Percentiles rank a stretch among this genome's conserved stretches.
Conservation (phyloP, 2,329 filamentous ascomycete genomes). For the Stylonectria norvegica region DNA sequence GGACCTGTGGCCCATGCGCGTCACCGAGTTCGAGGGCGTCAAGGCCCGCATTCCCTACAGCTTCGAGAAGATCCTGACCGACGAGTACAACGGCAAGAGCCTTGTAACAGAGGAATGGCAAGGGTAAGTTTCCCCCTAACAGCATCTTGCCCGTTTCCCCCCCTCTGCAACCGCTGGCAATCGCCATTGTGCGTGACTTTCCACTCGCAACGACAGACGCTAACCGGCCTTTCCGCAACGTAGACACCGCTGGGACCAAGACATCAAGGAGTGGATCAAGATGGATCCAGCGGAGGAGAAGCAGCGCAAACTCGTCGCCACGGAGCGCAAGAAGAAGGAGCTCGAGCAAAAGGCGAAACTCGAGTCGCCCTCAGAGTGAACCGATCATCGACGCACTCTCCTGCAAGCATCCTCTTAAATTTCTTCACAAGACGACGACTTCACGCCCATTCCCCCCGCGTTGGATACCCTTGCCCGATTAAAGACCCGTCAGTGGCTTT, state of each 20-base stretch:
- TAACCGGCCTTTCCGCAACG: conserved; percentile 10
- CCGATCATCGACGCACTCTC: too few species aligned
- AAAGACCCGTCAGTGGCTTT: too few species aligned
- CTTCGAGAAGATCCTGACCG: conserved; percentile 61
- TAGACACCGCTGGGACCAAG: conserved; percentile 59
- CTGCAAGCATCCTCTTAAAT: too few species aligned
- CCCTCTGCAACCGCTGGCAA: too few species aligned
- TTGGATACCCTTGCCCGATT: too few species aligned
- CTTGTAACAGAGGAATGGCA: conserved; percentile 58
- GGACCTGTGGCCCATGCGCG: conserved; percentile 75
- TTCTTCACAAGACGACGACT: too few species aligned
- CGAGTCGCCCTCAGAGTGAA: too few species aligned
- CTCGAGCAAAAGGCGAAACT: conserved; percentile 16
- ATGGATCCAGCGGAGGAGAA: conserved; percentile 29
- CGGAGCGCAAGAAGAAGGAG: conserved; percentile 26
- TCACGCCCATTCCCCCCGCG: too few species aligned
- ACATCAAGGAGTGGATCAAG: conserved; percentile 58
- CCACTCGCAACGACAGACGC: background rate
- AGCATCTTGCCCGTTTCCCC: too few species aligned
- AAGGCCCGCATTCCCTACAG: conserved; percentile 65
- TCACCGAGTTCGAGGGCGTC: conserved; percentile 72
- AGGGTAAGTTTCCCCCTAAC: conserved; percentile 47
- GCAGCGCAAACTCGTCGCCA: conserved; percentile 22
- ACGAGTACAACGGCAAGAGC: conserved; percentile 63
- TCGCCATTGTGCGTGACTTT: too few species aligned